Evolutionary conservation across 2,329 filamentous ascomycete species (phyloP).

Genomic region (Coniochaeta prunicola): DNA sequence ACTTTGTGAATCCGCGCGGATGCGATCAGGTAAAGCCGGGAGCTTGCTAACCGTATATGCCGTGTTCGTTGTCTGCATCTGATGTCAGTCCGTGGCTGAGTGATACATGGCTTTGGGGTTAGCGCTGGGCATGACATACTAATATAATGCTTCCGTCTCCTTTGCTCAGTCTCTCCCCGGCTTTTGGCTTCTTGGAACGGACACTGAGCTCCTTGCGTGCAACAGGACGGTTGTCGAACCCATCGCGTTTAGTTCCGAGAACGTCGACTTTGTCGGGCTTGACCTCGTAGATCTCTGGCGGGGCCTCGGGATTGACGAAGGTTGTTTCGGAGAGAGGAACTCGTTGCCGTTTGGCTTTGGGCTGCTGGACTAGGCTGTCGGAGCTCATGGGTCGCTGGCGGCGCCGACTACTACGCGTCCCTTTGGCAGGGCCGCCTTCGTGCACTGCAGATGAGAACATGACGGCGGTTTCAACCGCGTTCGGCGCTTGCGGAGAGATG

Average conservation of each 20-base stretch:
- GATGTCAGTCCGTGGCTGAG: slow-evolving; percentile 10
- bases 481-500: slow-evolving; percentile 21
- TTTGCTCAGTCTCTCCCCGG: slow-evolving; percentile 56
- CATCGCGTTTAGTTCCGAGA: slow-evolving; percentile 37
- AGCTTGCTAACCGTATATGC: slow-evolving; percentile 83
- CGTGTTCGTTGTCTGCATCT: slow-evolving; percentile 66
- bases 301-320: slow-evolving; percentile 42
- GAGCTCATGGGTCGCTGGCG: slow-evolving; percentile 52
- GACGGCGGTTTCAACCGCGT: neutral
- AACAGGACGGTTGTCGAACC: slow-evolving; percentile 30
- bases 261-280: slow-evolving; percentile 44
- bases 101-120: neutral
- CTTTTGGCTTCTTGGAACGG: slow-evolving; percentile 55
- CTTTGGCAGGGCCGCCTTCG: slow-evolving; percentile 45
- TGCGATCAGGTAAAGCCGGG: slow-evolving; percentile 70
- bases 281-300: slow-evolving; percentile 48
- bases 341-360: slow-evolving; percentile 58
- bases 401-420: slow-evolving; percentile 50
- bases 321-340: slow-evolving; percentile 51
- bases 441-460: slow-evolving; percentile 52
- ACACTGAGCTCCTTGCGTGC: slow-evolving; percentile 45
- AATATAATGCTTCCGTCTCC: slow-evolving; percentile 61
- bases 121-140: slow-evolving; percentile 36
- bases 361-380: slow-evolving; percentile 47
- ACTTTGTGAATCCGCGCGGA: slow-evolving; percentile 62